Conservation (phyloP, 106 monocot genomes). For the Ottelia alismoides region DNA sequence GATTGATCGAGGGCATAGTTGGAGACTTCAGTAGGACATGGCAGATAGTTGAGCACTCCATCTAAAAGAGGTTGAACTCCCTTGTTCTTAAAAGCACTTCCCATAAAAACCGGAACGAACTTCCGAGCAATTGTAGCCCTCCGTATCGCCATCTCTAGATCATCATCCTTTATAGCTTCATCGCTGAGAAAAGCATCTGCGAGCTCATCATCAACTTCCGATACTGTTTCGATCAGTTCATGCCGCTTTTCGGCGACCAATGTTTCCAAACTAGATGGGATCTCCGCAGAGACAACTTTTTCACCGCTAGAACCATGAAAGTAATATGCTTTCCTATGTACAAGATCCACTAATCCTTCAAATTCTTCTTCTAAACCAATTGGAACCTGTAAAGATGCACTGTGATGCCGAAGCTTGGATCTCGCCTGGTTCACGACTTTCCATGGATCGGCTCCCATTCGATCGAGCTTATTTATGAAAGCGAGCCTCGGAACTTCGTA, state of each 20-base stretch:
- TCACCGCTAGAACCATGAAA: slow-evolving; percentile 90
- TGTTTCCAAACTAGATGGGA: slow-evolving; percentile 57
- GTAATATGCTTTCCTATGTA: slow-evolving; percentile 79
- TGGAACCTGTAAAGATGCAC: slow-evolving; percentile 93
- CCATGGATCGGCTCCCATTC: slow-evolving; percentile 99
- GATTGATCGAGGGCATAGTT: slow-evolving; percentile 91
- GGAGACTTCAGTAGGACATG: slow-evolving; percentile 84
- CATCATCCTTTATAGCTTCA: slow-evolving; percentile 57
- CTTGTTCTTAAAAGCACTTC: slow-evolving; percentile 99
- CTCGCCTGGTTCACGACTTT: slow-evolving; percentile 98
- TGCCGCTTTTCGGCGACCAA: slow-evolving; percentile 60
- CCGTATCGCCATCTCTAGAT: slow-evolving; percentile 92
- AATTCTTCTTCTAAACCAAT: slow-evolving; percentile 98
- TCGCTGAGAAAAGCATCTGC: slow-evolving; percentile 92
- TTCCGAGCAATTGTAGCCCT: slow-evolving; percentile 85
- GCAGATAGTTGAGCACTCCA: slow-evolving; percentile 91
- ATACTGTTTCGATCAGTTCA: slow-evolving; percentile 94
- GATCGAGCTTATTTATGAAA: slow-evolving; percentile 94
- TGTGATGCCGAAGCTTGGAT: slow-evolving; percentile 89
- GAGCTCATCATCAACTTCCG: slow-evolving; percentile 94
- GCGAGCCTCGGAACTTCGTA: slow-evolving; percentile 94
- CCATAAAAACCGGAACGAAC: slow-evolving; percentile 95
- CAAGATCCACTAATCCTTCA: slow-evolving; percentile 91
- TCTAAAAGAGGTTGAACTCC: slow-evolving; percentile 95
- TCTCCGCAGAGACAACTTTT: slow-evolving; percentile 53